These are phyloP conservation scores for Aspergillus wentii DNA, from an alignment of 495 filamentous ascomycete species.

Conservation along the genomic window DNA sequence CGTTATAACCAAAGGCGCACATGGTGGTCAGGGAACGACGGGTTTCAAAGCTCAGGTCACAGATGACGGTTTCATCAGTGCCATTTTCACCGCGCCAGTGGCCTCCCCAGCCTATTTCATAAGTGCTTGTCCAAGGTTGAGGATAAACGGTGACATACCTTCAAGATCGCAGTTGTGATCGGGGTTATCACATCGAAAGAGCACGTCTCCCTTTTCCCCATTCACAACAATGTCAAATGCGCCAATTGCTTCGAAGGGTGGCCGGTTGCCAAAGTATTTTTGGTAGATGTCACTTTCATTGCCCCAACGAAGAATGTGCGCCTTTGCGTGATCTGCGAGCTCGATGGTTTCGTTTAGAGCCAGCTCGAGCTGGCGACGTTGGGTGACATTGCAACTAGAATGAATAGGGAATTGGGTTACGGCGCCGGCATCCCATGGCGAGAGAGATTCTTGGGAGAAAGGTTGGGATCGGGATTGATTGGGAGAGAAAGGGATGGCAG, in stretches of 20 bases:
- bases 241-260: slow-evolving; percentile 46
- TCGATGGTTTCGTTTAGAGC: slow-evolving; percentile 44
- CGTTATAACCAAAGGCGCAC: slow-evolving; percentile 49
- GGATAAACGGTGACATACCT: slow-evolving; percentile 16
- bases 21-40: slow-evolving; percentile 46
- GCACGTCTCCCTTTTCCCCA: slow-evolving; percentile 38
- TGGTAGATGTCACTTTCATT: slow-evolving; percentile 45
- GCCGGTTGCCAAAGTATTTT: slow-evolving; percentile 52
- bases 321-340: slow-evolving; percentile 44
- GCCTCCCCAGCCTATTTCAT: slow-evolving; percentile 44
- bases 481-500: too few relatives aligned
- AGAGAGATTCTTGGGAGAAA: too few relatives aligned
- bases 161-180: slow-evolving; percentile 51
- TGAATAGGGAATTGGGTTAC: slow-evolving; percentile 42
- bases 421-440: slow-evolving; percentile 18
- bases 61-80: slow-evolving; percentile 58
- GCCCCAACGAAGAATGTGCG: slow-evolving; percentile 44
- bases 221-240: slow-evolving; percentile 47
- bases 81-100: slow-evolving; percentile 57
- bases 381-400: slow-evolving; percentile 50
- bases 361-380: slow-evolving; percentile 38
- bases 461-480: too few relatives aligned
- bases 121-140: slow-evolving; percentile 2
- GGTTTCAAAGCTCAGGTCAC: slow-evolving; percentile 45
- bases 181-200: slow-evolving; percentile 55